Conservation (phyloP, 2,329 filamentous ascomycete genomes). For the Stromatinia cepivora region DNA sequence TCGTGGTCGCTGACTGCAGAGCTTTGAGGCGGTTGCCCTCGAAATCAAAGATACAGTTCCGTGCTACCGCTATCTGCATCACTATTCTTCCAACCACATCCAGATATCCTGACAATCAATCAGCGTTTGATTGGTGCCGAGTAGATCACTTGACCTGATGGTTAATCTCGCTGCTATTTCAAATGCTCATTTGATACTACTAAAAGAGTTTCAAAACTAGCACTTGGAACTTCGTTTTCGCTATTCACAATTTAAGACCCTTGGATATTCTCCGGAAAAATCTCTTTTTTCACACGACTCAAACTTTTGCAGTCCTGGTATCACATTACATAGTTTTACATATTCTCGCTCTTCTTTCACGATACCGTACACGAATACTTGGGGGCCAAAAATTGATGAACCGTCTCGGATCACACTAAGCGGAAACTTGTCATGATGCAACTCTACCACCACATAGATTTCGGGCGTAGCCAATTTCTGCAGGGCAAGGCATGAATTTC, state of each 20-base stretch:
- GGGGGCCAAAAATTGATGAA: not conserved
- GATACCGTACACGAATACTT: not conserved
- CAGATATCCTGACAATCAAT: not conserved
- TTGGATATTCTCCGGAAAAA: too few relatives aligned
- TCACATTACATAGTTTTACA: not conserved
- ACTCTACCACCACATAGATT: not conserved
- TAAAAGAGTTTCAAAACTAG: not conserved
- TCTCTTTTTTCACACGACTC: not conserved
- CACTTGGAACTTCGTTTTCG: not conserved
- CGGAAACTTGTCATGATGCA: not conserved
- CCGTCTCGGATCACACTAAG: not conserved
- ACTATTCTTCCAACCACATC: not conserved
- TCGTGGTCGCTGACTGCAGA: not conserved
- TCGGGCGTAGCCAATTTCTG: slow-evolving; percentile 9
- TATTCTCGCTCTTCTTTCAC: not conserved
- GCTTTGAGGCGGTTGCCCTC: not conserved
- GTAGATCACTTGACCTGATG: slow-evolving; percentile 1
- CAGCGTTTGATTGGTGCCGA: not conserved
- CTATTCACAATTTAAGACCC: not conserved
- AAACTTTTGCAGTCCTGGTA: not conserved
- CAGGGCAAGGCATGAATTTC: not conserved
- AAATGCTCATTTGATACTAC: not conserved
- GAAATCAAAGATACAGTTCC: not conserved
- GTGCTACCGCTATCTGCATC: not conserved
- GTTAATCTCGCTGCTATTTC: not conserved